A percentile compares a stretch with the other conserved stretches of the same genome.
These are phyloP conservation scores for Papiliotrema laurentii DNA, from an alignment of 1,284 basidiomycete species.

Conservation along the genomic window DNA sequence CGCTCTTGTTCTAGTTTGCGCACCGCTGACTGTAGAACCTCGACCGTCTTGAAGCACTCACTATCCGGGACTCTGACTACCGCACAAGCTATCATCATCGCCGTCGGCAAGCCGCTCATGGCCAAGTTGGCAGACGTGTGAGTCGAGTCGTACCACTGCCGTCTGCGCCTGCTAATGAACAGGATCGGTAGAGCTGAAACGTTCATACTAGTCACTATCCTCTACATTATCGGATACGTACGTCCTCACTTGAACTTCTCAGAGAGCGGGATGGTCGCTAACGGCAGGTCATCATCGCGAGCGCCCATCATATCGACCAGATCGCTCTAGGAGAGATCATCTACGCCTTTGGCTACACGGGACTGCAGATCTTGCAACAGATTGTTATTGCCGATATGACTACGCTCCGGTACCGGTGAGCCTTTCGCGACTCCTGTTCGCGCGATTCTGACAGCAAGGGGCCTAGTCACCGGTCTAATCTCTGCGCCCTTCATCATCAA, in stretches of 20 bases:
- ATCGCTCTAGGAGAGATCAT: conserved; percentile 55
- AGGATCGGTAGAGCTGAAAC: conserved; percentile 53
- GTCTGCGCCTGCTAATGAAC: neutral
- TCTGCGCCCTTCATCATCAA: conserved; percentile 65
- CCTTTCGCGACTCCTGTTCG: conserved; percentile 29
- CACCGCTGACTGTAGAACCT: conserved; percentile 45
- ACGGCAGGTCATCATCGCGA: conserved; percentile 63
- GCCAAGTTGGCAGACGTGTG: conserved; percentile 70
- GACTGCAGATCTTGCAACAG: conserved; percentile 67
- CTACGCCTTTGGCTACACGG: conserved; percentile 51
- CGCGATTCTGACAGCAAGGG: conserved; percentile 43
- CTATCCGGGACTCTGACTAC: conserved; percentile 59
- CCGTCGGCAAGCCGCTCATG: conserved; percentile 70
- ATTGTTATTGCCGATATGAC: conserved; percentile 77
- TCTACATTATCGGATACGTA: conserved; percentile 54
- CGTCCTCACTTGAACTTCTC: neutral
- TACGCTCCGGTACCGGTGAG: conserved; percentile 68
- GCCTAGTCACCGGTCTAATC: conserved; percentile 61
- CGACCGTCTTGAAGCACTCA: conserved; percentile 54
- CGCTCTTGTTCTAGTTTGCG: neutral
- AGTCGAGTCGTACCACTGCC: conserved; percentile 49
- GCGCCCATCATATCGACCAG: conserved; percentile 56
- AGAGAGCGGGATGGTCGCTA: conserved; percentile 2
- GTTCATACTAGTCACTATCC: conserved; percentile 56
- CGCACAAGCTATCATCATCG: conserved; percentile 54